A percentile compares a stretch with the other conserved stretches of the same genome.
These are phyloP conservation scores for Fulvia fulva DNA, from an alignment of 2,329 filamentous ascomycete species.

Conservation along the genomic window DNA sequence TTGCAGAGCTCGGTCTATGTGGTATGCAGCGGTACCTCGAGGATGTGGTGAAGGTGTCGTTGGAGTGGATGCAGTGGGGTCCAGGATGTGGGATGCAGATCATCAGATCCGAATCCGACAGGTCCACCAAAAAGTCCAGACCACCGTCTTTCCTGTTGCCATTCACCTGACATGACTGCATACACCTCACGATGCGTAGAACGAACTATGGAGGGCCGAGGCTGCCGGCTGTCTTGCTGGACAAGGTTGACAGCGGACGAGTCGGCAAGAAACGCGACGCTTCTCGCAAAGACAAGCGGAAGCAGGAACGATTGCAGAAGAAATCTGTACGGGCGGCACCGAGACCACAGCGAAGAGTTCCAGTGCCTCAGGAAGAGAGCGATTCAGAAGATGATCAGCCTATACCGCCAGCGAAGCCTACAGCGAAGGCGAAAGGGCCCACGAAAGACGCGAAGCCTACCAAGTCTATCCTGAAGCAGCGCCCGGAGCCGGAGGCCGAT, in stretches of 20 bases:
- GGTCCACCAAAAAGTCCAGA: background rate
- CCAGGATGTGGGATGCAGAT: background rate
- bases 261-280: conserved; percentile 18
- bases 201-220: conserved; percentile 36
- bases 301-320: conserved; percentile 60
- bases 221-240: conserved; percentile 44
- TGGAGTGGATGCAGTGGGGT: background rate
- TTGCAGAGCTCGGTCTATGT: background rate
- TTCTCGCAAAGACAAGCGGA: conserved; percentile 50
- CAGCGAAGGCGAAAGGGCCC: background rate
- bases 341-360: background rate
- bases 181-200: conserved; percentile 23
- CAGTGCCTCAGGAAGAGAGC: background rate
- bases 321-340: conserved; percentile 39
- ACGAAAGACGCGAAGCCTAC: background rate
- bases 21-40: background rate
- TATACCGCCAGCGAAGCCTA: conserved; percentile 7
- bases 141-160: background rate
- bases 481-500: conserved; percentile 1
- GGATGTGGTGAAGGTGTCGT: conserved; percentile 5
- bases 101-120: background rate
- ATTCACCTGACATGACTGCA: background rate
- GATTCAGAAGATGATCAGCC: background rate
- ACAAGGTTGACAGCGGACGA: conserved; percentile 36
- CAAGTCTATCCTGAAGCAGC: conserved; percentile 10